These are phyloP conservation scores for Pseudozyma tsukubaensis DNA, from an alignment of 1,284 basidiomycete genomes.

Conservation along the genomic window DNA sequence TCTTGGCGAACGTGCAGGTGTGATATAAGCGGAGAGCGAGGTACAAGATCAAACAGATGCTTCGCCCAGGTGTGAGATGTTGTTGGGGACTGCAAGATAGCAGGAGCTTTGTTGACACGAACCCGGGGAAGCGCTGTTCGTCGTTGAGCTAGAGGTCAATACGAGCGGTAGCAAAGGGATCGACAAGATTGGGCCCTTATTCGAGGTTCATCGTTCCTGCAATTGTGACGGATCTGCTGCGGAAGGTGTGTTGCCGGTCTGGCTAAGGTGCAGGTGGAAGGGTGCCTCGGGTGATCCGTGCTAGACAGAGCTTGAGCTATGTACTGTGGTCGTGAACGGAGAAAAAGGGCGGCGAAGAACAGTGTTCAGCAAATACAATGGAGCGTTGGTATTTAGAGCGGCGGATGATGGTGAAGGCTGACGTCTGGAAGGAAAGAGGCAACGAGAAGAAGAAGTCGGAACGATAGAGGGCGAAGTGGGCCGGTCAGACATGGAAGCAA, in stretches of 20 bases:
- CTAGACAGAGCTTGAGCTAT: no score
- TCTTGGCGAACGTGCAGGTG: conserved; percentile 8
- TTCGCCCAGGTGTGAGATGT: neutral
- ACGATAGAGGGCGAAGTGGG: no score
- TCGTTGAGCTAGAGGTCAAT: neutral
- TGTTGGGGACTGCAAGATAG: no score
- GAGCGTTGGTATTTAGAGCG: no score
- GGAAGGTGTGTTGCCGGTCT: neutral
- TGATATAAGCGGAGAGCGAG: no score
- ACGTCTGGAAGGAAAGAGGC: neutral
- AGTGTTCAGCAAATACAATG: no score
- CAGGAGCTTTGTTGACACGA: no score
- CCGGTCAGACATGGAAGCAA: neutral
- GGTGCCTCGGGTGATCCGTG: neutral
- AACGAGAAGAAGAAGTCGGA: neutral
- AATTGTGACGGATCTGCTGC: no score
- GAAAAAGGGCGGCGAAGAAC: no score
- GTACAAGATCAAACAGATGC: neutral
- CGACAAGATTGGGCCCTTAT: neutral
- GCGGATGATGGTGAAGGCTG: neutral
- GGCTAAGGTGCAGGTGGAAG: no score
- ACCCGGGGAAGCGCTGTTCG: no score
- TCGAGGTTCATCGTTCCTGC: neutral
- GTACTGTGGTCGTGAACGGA: no score
- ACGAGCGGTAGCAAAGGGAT: neutral